Evolutionary conservation across 768 basidiomycete species (phyloP), one percentile per base, ranked within the genome.

Genomic region (Leccinum aurantiacum): DNA sequence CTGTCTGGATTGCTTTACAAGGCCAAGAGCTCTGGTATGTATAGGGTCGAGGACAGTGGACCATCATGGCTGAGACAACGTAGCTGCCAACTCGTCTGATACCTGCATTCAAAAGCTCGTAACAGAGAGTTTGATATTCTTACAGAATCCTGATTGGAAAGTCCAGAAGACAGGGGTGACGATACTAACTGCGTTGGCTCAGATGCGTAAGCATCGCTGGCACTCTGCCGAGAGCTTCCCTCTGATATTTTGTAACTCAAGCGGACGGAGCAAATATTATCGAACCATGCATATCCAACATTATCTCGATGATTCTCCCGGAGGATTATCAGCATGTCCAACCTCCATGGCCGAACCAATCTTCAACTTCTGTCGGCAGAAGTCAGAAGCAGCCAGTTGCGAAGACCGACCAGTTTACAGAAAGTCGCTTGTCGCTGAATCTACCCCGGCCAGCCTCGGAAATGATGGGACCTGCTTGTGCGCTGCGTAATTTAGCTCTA

Each of bases 381-480:
- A 14, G 37, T 8, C 37, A 41, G 38, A 9, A 17, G 38, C 8
- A 6, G 37, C 37, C 15, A 38, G 2, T 17, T 38, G 37, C 15
- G 37, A 38, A 38, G 37, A 38, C 24, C 24, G 19, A 4, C 44
- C 9, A 22, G 9, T 19, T 7, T 6, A 15, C 22, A 13, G 48
- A 25, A 14, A 29, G 15, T 27, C 27, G 24, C 13, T 17, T 10
- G 9, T n/a, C 51, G 9, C 10, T 4, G 7, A 48, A 22, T 46
- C 44, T n/a, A 46, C 17, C 54, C 10, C 58, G 14, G 29, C 52
- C 60, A 46, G 51, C 62, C 53, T 63, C 67, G 10, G 53, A 57
- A 59, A 67, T 70, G 63, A 11, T 70, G 59, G 69, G 69, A 33
- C 67, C 69, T 3, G 59, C 69, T n/a, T 71, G 63, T 22, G 69